Evolutionary conservation across 768 basidiomycete species (phyloP), one percentile per base, ranked within the genome.

Genomic region (Boletus sp.): DNA sequence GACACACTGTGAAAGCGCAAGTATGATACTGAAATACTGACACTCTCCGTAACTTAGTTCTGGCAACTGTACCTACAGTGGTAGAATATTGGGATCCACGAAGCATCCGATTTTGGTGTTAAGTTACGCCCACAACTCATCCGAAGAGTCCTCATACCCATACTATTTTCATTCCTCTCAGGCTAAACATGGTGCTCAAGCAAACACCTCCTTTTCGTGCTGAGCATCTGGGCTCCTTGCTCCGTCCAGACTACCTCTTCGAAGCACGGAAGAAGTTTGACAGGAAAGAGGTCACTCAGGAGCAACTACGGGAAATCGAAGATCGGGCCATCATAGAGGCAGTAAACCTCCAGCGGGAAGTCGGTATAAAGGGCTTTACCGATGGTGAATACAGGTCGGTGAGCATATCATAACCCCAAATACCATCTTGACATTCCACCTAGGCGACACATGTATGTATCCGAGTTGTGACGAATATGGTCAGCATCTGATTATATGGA

Each of bases 141-240:
- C n/a, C 73, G 77, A n/a, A n/a, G n/a, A n/a, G n/a, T n/a, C n/a
- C n/a, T n/a, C n/a, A n/a, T 20, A n/a, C n/a, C n/a, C n/a, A n/a
- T n/a, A n/a, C n/a, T n/a, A n/a, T n/a, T n/a, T n/a, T n/a, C n/a
- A n/a, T n/a, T n/a, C n/a, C n/a, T n/a, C n/a, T n/a, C n/a, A n/a
- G n/a, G n/a, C n/a, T n/a, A n/a, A n/a, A n/a, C n/a, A n/a, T n/a
- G n/a, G n/a, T n/a, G n/a, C n/a, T n/a, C n/a, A n/a, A n/a, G n/a
- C n/a, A n/a, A n/a, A n/a, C n/a, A n/a, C n/a, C n/a, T n/a, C n/a
- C n/a, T n/a, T n/a, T n/a, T n/a, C n/a, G n/a, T n/a, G 77, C 78
- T 17, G 78, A 79, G 50, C 78, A 78, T 58, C 57, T 78, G 14
- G 78, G 78, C 36, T 78, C 77, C 8, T 66, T 79, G 40, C 77